Evolutionary conservation across 1,139 yeast species (phyloP).

Genomic region (Yamadazyma buinensis): DNA sequence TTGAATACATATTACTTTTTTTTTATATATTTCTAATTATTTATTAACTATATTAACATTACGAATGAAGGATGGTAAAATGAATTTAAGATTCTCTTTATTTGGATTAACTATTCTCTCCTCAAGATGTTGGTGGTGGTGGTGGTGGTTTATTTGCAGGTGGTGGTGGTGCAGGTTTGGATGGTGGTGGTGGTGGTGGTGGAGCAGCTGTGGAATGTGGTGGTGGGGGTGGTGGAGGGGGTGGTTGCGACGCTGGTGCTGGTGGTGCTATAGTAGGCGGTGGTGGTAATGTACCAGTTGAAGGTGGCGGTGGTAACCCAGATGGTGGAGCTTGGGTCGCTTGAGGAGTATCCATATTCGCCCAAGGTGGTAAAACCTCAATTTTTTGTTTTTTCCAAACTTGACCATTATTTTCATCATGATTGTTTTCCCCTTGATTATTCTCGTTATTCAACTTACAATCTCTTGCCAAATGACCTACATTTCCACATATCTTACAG

Average conservation of each 20-base stretch:
- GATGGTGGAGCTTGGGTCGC: conserved; percentile 10
- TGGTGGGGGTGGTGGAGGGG: conserved; percentile 20
- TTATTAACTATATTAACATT: too few species aligned
- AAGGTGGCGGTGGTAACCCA: conserved; percentile 17
- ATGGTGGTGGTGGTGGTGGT: conserved; percentile 6
- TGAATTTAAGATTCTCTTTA: too few species aligned
- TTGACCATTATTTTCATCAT: conserved; percentile 6
- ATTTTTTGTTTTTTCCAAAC: conserved; percentile 15
- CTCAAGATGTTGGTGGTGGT: not conserved
- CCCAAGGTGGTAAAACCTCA: conserved; percentile 9
- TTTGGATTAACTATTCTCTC: too few species aligned
- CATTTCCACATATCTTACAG: conserved; percentile 74
- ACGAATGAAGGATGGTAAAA: too few species aligned
- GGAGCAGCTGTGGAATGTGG: conserved; percentile 14
- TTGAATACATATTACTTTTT: too few species aligned
- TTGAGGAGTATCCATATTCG: not conserved
- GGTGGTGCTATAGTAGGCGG: conserved; percentile 26
- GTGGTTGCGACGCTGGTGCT: conserved; percentile 22
- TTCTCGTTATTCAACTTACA: conserved; percentile 43
- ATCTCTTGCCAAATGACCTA: conserved; percentile 87
- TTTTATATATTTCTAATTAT: too few species aligned
- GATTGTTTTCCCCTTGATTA: not conserved
- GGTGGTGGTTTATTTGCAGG: conserved; percentile 7
- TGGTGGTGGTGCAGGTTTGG: conserved; percentile 8
- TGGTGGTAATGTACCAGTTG: conserved; percentile 22